phyloP scores from a whole-genome alignment of 768 basidiomycete genomes.

The Amanita phalloides region DNA sequence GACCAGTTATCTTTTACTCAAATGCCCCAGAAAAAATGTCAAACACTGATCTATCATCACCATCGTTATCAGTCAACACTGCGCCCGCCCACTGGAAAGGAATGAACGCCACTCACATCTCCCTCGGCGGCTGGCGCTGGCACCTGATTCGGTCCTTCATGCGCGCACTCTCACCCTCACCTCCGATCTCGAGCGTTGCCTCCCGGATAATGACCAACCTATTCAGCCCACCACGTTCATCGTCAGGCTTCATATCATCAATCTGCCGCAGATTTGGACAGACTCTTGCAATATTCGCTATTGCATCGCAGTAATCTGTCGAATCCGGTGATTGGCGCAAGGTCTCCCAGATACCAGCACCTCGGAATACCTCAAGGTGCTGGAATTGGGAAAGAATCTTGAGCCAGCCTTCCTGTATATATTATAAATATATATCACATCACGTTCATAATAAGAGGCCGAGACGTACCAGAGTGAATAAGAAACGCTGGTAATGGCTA shows the following conservation, averaged over 20 bases:
- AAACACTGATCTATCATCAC: background rate
- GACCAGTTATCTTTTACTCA: background rate
- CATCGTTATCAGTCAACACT: background rate
- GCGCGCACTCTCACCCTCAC: background rate
- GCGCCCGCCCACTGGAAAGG: background rate
- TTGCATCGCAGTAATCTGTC: background rate
- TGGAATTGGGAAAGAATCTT: constrained; percentile 28
- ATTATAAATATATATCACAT: background rate
- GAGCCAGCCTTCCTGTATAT: constrained; percentile 26
- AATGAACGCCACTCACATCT: background rate
- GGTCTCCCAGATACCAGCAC: constrained; percentile 30
- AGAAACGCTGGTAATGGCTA: constrained; percentile 12
- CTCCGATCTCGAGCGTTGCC: background rate
- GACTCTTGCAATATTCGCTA: background rate
- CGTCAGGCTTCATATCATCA: constrained; percentile 27
- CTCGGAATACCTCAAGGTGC: constrained; percentile 33
- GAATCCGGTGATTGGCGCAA: constrained; percentile 9
- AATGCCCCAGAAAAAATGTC: constrained; percentile 4
- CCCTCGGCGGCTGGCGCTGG: background rate
- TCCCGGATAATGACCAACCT: constrained; percentile 16
- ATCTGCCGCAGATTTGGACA: constrained; percentile 20
- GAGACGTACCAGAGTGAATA: constrained; percentile 17
- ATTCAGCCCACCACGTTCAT: constrained; percentile 21
- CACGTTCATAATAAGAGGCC: background rate
- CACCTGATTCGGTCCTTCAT: background rate